Evolutionary conservation across 192 early-diverging fungal species (phyloP).

Genomic region (Cladochytrium replicatum): DNA sequence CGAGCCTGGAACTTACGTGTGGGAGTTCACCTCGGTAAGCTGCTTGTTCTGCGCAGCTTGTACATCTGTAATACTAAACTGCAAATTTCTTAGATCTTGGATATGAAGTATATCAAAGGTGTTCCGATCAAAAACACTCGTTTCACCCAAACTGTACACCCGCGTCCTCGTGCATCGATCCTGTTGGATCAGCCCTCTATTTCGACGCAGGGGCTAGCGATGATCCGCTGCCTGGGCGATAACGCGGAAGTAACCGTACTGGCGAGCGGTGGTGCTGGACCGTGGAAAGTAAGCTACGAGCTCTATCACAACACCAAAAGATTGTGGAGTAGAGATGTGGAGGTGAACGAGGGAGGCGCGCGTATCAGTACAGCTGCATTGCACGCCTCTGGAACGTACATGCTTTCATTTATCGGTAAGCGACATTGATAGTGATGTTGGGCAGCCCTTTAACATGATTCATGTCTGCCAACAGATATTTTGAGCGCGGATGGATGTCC

Average conservation of each 20-base stretch:
- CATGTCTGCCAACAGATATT: constrained; percentile 16
- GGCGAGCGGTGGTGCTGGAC: constrained; percentile 28
- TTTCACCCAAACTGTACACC: constrained; percentile 40
- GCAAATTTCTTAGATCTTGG: constrained; percentile 24
- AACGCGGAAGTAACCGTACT: constrained; percentile 1
- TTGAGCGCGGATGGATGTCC: constrained; percentile 38
- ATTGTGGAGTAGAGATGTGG: constrained; percentile 8
- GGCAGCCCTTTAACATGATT: neutral
- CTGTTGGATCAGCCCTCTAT: constrained; percentile 6
- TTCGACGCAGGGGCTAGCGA: constrained; percentile 1
- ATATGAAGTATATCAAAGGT: constrained; percentile 30
- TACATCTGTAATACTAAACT: neutral
- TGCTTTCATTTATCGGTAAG: constrained; percentile 30
- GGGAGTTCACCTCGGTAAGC: constrained; percentile 23
- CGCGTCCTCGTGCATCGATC: constrained; percentile 22
- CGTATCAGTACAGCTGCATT: constrained; percentile 11
- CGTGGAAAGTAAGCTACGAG: constrained; percentile 35
- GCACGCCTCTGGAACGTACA: constrained; percentile 24
- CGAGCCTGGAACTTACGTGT: constrained; percentile 30
- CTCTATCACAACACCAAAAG: constrained; percentile 21
- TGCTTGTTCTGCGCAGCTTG: neutral
- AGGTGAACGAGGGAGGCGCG: neutral
- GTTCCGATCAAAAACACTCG: constrained; percentile 12
- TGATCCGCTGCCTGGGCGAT: constrained; percentile 28
- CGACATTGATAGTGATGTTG: neutral